phyloP scores from a whole-genome alignment of 176 grass and related monocot species.

The Musa schizocarpa region DNA sequence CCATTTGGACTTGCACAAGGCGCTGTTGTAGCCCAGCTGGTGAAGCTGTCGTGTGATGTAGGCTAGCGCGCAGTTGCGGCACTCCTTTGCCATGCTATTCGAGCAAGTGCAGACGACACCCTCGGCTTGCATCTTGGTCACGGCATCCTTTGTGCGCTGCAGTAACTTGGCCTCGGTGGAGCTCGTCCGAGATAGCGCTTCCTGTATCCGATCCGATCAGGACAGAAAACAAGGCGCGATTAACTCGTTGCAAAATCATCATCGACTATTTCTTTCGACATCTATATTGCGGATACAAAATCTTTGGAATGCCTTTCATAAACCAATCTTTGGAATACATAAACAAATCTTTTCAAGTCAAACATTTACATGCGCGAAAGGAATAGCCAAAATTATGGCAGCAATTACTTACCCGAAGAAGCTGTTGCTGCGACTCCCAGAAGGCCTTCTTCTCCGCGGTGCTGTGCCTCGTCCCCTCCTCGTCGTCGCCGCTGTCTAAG shows the following conservation, averaged over 20 bases:
- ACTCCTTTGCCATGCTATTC: conserved; percentile 20
- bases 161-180: conserved; percentile 54
- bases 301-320: no score
- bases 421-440: conserved; percentile 53
- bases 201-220: conserved; percentile 21
- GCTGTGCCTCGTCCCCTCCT: conserved; percentile 8
- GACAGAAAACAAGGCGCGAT: background rate
- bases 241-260: background rate
- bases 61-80: conserved; percentile 53
- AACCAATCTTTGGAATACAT: background rate
- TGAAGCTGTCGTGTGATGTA: conserved; percentile 39
- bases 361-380: background rate
- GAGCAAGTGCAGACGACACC: conserved; percentile 40
- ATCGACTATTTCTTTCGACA: no score
- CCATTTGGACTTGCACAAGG: conserved; percentile 88
- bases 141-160: conserved; percentile 40
- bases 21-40: conserved; percentile 61
- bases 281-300: no score
- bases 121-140: conserved; percentile 30
- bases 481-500: conserved; percentile 20
- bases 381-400: background rate
- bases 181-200: conserved; percentile 60
- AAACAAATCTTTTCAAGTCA: background rate
- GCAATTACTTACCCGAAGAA: conserved; percentile 40
- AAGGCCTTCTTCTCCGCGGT: conserved; percentile 45